A percentile compares a stretch with the other conserved stretches of the same genome.
These are phyloP conservation scores for Ceratocystis papillata DNA, from an alignment of 2,329 filamentous ascomycete genomes.

Conservation along the genomic window DNA sequence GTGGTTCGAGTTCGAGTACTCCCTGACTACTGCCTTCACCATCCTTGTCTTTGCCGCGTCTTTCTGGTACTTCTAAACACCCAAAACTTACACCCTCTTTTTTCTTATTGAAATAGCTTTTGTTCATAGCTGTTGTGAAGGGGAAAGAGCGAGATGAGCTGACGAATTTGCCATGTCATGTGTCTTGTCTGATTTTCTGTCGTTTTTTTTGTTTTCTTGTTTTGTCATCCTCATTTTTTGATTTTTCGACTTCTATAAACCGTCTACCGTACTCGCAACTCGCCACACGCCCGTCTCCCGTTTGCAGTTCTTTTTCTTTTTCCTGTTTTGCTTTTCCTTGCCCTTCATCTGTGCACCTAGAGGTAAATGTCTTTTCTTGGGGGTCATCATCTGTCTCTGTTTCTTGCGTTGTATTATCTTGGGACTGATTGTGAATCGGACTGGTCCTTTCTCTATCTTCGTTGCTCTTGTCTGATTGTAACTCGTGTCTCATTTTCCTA, in stretches of 20 bases:
- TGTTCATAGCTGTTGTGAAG: neutral
- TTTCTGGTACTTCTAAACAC: conserved; percentile 27
- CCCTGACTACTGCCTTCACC: conserved; percentile 41
- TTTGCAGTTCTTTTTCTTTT: neutral
- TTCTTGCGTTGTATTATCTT: conserved; percentile 11
- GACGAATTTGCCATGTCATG: conserved; percentile 23
- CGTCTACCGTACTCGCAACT: neutral
- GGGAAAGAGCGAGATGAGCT: conserved; percentile 16
- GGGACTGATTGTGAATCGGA: neutral
- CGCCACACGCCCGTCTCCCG: neutral
- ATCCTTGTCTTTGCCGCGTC: conserved; percentile 39
- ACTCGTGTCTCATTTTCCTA: neutral
- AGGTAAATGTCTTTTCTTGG: conserved; percentile 9
- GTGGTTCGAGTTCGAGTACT: conserved; percentile 48
- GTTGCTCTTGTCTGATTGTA: neutral
- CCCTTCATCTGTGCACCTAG: conserved; percentile 1
- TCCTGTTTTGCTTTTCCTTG: neutral
- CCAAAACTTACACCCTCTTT: neutral
- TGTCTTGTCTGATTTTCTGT: conserved; percentile 16
- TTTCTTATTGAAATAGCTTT: neutral
- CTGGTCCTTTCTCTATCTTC: conserved; percentile 14
- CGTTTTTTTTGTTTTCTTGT: neutral
- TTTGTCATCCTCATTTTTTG: neutral
- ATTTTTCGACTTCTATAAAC: conserved; percentile 14
- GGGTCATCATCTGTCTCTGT: conserved; percentile 11